Percentiles rank a stretch among this genome's conserved stretches.
phyloP scores from a whole-genome alignment of 228 moss, liverwort and hornwort genomes.

The Sphagnum fallax region DNA sequence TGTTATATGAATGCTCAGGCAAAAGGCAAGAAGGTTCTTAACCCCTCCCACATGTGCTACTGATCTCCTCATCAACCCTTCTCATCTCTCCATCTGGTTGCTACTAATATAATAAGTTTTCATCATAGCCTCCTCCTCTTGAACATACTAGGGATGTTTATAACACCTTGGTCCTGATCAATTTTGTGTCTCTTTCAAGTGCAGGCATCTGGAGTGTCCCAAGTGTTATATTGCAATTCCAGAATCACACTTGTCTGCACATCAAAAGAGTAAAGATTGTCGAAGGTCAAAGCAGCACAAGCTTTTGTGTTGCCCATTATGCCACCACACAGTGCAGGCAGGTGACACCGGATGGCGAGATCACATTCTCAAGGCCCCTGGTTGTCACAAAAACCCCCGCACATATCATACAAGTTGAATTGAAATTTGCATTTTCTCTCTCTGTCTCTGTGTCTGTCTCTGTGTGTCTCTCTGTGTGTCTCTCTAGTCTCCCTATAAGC shows the following conservation, averaged over 20 bases:
- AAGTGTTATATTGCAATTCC: constrained; percentile 84
- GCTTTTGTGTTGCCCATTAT: constrained; percentile 70
- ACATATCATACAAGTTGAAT: constrained; percentile 50
- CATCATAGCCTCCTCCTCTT: background rate
- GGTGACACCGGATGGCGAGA: constrained; percentile 84
- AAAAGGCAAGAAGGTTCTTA: constrained; percentile 21
- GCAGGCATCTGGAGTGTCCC: constrained; percentile 84
- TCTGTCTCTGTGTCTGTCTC: background rate
- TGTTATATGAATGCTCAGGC: constrained; percentile 73
- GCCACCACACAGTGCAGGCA: constrained; percentile 73
- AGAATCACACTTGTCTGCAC: constrained; percentile 51
- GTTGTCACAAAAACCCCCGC: constrained; percentile 73
- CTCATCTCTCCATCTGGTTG: background rate
- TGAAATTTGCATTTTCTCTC: background rate
- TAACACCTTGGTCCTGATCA: too few relatives aligned
- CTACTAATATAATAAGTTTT: background rate
- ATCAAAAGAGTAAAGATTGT: constrained; percentile 85
- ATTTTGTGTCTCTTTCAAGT: background rate
- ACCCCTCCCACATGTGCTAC: background rate
- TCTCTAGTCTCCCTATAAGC: background rate
- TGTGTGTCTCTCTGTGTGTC: background rate
- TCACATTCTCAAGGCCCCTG: constrained; percentile 79
- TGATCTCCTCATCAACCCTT: background rate
- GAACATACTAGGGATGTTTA: too few relatives aligned
- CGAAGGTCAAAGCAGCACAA: constrained; percentile 80